phyloP scores from a whole-genome alignment of 305 asterid genomes.

The Solanum aculeatissimum region DNA sequence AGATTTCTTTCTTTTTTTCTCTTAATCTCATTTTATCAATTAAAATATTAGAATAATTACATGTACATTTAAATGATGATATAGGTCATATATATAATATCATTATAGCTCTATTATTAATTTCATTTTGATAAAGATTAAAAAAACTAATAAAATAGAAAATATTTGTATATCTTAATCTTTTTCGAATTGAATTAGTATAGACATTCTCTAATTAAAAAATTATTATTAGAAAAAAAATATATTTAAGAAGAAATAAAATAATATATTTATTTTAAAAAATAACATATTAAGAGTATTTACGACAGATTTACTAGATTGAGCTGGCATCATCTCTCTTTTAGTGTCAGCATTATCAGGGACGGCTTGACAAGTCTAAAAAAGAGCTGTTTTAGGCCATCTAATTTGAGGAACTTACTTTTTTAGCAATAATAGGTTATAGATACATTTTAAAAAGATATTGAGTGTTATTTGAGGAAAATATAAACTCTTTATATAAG shows the following conservation, averaged over 20 bases:
- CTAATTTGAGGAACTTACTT: fast-evolving
- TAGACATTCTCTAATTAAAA: background rate
- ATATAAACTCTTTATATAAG: no score
- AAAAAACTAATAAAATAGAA: background rate
- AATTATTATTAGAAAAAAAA: background rate
- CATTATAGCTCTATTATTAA: background rate
- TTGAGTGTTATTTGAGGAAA: no score
- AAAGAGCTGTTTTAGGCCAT: no score
- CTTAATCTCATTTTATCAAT: background rate
- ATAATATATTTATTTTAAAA: background rate
- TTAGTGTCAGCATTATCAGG: background rate
- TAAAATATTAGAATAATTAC: background rate
- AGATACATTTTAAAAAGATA: no score
- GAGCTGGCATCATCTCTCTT: background rate
- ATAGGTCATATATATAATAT: background rate
- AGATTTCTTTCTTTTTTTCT: background rate
- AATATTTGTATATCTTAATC: background rate
- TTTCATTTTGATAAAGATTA: background rate
- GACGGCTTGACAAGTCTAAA: no score
- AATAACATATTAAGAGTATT: background rate
- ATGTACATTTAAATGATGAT: background rate
- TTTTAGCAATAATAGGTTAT: no score
- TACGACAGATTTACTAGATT: background rate
- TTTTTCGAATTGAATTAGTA: background rate
- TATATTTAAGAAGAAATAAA: background rate